Base-by-base conservation (phyloP, 1,284 basidiomycete species). In the Pascua guehoae region DNA sequence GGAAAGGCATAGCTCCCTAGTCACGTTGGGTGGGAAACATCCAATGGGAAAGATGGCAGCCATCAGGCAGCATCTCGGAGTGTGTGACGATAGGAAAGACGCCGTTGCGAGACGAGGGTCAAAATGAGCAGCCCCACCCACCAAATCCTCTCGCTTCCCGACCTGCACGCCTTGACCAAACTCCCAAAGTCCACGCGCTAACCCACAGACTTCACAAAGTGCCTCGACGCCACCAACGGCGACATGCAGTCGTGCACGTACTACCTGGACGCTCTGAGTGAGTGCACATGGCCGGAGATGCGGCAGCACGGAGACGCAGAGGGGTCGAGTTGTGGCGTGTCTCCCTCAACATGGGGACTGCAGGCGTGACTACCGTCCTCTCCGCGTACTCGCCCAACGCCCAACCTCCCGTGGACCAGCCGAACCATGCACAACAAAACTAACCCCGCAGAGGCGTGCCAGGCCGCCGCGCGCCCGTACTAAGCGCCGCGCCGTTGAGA, bases 231-330 rank as follows among this genome's bases (percentile, higher is more conserved):
- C 44, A 81, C 79, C 41, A 72, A 70, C 57, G 80, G 80, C 68
- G 82, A 83, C 69, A 79, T 82, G 73, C 70, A 76, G 54, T 76
- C 79, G 38, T 84, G 82, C 76, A 70, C 71, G 24, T 84, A 81
- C 76, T 84, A 83, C 75, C 79, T 83, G 57, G 81, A 75, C 57
- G 73, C 73, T n/a, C 66, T 75, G 47, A 75, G 74, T 76, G 47
- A 74, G 72, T 70, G 37, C 40, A 38, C n/a, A n/a, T n/a, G n/a
- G n/a, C n/a, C n/a, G n/a, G n/a, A n/a, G n/a, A n/a, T n/a, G n/a
- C n/a, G n/a, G n/a, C n/a, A 10, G 24, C 24, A 38, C 40, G 37
- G 37, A 14, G 17, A 38, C 5, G 37, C n/a, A 48, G 32, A 16
- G 15, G 14, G 17, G 24, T 5, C 45, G 37, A 54, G 49, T 60